A percentile compares a stretch with the other conserved stretches of the same genome.
phyloP scores from a whole-genome alignment of 2,329 filamentous ascomycete species.

The Sporothrix inflata region DNA sequence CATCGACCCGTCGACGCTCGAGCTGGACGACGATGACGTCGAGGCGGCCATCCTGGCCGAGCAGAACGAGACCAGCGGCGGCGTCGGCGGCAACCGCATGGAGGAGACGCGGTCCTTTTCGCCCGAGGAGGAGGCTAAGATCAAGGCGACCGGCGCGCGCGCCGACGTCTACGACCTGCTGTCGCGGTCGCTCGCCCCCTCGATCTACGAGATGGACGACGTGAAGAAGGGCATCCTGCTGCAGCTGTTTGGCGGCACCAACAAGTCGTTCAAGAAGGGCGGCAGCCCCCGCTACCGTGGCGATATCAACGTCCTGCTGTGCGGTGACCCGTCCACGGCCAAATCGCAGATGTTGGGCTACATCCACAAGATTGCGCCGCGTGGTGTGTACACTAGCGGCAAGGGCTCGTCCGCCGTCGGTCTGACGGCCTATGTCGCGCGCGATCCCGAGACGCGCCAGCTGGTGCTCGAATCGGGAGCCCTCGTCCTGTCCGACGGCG shows the following conservation, averaged over 20 bases:
- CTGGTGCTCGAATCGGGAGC: constrained; percentile 80
- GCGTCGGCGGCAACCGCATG: constrained; percentile 70
- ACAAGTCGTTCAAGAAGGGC: constrained; percentile 96
- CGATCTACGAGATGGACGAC: constrained; percentile 97
- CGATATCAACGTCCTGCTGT: constrained; percentile 95
- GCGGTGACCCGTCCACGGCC: constrained; percentile 93
- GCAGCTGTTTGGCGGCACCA: constrained; percentile 95
- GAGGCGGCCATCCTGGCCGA: constrained; percentile 53
- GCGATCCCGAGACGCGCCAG: constrained; percentile 78
- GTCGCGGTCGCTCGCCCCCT: constrained; percentile 86
- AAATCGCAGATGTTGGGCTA: constrained; percentile 96
- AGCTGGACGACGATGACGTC: constrained; percentile 65
- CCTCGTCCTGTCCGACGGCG: constrained; percentile 77
- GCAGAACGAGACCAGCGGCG: constrained; percentile 39
- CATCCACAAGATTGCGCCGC: constrained; percentile 95
- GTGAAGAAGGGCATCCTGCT: constrained; percentile 98
- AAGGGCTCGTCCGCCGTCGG: constrained; percentile 81
- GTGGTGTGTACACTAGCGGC: constrained; percentile 79
- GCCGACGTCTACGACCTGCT: constrained; percentile 92
- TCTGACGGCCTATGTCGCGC: constrained; percentile 79
- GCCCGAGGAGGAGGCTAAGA: constrained; percentile 86
- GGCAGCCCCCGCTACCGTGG: constrained; percentile 94
- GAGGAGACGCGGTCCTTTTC: constrained; percentile 83
- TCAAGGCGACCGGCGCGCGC: constrained; percentile 76
- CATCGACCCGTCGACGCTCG: constrained; percentile 84